Percentiles rank a stretch among this genome's conserved stretches.
These are phyloP conservation scores for Nasturtium officinale DNA, from an alignment of 345 rosid species.

Conservation along the genomic window DNA sequence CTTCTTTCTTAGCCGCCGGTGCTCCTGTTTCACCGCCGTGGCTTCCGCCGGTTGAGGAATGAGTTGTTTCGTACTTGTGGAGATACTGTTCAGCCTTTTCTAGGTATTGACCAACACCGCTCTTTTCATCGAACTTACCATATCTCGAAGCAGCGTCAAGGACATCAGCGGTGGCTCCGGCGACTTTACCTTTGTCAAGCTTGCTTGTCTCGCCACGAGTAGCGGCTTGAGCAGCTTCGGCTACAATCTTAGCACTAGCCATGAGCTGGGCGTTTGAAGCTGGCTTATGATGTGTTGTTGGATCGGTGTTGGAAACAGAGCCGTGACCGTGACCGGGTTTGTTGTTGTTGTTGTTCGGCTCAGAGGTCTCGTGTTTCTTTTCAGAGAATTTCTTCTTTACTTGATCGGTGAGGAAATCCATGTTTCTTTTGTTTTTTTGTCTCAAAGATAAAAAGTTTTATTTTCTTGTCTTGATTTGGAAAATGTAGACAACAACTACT, in stretches of 20 bases:
- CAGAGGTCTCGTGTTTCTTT: constrained; percentile 32
- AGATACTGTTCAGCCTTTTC: constrained; percentile 75
- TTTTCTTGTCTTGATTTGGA: not conserved
- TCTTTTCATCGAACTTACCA: constrained; percentile 69
- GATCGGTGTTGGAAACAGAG: too few relatives aligned
- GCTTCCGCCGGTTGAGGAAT: not conserved
- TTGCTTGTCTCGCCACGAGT: constrained; percentile 44
- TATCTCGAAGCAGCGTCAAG: constrained; percentile 63
- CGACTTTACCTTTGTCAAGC: constrained; percentile 46
- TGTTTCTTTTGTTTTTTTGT: constrained; percentile 12
- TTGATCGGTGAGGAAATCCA: constrained; percentile 45
- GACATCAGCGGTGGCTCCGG: constrained; percentile 56
- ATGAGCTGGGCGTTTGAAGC: constrained; percentile 56
- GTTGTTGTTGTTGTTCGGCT: constrained; percentile 30
- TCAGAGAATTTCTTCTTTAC: constrained; percentile 45
- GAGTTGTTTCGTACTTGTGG: constrained; percentile 53
- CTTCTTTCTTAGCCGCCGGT: constrained; percentile 34
- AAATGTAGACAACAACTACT: constrained; percentile 1
- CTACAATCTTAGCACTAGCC: constrained; percentile 65
- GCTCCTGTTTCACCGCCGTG: constrained; percentile 13
- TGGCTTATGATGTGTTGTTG: constrained; percentile 40
- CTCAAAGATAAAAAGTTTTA: not conserved
- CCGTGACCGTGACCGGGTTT: constrained; percentile 37
- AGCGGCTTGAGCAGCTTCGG: constrained; percentile 58
- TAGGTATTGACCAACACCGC: constrained; percentile 59